Conservation (phyloP, 176 grass and related monocot genomes). For the Alopecurus myosuroides region DNA sequence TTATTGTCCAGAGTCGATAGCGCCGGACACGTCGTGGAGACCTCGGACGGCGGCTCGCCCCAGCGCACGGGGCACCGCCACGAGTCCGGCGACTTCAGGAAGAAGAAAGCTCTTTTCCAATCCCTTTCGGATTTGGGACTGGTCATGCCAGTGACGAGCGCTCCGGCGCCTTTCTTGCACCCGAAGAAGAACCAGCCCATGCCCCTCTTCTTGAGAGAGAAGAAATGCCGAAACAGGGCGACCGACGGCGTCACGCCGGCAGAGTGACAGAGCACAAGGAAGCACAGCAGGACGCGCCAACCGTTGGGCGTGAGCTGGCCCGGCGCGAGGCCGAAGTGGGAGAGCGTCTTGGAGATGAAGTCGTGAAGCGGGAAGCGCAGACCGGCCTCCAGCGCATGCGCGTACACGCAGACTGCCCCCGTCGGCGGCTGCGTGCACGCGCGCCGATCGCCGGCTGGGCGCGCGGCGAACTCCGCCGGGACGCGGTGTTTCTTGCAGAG, state of each 20-base stretch:
- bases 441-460: background rate
- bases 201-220: background rate
- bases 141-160: background rate
- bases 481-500: background rate
- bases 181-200: background rate
- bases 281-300: background rate
- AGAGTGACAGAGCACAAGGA: background rate
- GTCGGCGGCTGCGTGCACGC: background rate
- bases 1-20: background rate
- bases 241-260: background rate
- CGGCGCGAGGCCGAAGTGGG: background rate
- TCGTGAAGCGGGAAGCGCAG: background rate
- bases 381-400: background rate
- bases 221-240: background rate
- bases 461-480: background rate
- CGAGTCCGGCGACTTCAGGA: background rate
- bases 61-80: background rate
- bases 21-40: background rate
- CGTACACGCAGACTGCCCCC: background rate
- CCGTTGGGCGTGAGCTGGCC: background rate
- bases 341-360: background rate
- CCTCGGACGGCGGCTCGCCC: background rate
- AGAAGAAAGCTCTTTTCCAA: background rate
- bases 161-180: background rate
- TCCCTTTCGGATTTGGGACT: background rate